phyloP scores from a whole-genome alignment of 1,284 basidiomycete genomes.

The Ustilago xerochloae region DNA sequence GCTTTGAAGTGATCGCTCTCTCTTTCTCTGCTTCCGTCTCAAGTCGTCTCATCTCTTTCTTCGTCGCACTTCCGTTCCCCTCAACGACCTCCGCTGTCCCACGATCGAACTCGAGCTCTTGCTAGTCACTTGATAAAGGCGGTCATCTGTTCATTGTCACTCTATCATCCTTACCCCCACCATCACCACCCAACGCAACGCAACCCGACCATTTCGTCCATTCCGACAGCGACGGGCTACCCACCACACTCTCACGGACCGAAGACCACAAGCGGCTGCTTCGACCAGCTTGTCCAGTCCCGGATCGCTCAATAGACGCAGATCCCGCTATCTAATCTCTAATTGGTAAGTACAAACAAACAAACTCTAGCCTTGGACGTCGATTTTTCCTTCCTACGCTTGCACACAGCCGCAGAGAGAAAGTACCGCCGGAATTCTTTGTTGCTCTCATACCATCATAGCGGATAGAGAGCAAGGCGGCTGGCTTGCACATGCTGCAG shows the following conservation, averaged over 20 bases:
- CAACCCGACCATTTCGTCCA: not conserved
- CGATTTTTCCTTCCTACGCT: not conserved
- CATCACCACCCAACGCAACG: not conserved
- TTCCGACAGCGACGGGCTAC: not conserved
- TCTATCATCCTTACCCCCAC: constrained; percentile 1
- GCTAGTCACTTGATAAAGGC: not conserved
- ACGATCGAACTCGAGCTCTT: not conserved
- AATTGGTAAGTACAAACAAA: constrained; percentile 8
- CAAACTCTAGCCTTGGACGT: not conserved
- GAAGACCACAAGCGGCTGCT: not conserved
- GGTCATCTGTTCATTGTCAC: not conserved
- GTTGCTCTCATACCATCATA: not conserved
- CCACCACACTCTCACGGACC: not conserved
- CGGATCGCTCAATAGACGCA: not conserved
- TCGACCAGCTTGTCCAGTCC: no score
- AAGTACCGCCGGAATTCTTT: not conserved
- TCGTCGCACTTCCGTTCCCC: not conserved
- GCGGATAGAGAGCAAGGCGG: no score
- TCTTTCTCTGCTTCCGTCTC: not conserved
- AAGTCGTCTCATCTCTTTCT: not conserved
- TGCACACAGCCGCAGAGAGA: not conserved
- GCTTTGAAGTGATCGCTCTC: constrained; percentile 13
- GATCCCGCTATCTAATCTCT: constrained; percentile 11
- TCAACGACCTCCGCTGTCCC: not conserved
- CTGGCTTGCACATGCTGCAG: not conserved